Evolutionary conservation across 371 early-diverging fungal genomes (phyloP), one percentile per base, ranked within the genome.

Genomic region (Mucor ambiguus): DNA sequence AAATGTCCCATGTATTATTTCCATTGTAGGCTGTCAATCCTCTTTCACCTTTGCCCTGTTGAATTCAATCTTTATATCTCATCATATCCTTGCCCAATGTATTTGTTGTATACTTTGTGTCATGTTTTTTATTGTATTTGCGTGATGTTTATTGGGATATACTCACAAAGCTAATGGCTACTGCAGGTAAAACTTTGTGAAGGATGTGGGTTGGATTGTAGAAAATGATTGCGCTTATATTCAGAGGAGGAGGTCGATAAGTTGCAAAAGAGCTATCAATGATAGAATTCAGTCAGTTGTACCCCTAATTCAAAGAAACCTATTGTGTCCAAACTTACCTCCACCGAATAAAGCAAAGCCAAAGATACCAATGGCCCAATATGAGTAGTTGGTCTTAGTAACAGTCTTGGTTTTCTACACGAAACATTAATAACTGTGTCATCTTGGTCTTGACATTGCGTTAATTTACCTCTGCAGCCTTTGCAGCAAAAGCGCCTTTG

Each of bases 281-380:
- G n/a, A 33, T 1, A 26, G 2, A 37, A 37, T 12, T 14, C 37
- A 26, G 26, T 35, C 22, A 38, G 9, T 37, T n/a, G 8, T 7
- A 14, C 16, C 0, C 4, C n/a, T n/a, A 7, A 8, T 32, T n/a
- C 8, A 20, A 48, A 18, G 24, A 22, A 49, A 8, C 20, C 9
- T 2, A 44, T 44, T 8, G 5, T n/a, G 11, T 2, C 1, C 2
- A 4, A 22, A 63, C 4, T 73, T 67, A 73, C 73, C 63, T 26
- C 73, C 73, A 61, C 73, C 73, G 38, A 69, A 66, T 35, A 73
- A 57, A 11, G 70, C 67, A 63, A 73, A 73, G 4, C 18, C 26
- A 2, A 73, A n/a, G 10, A 73, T 2, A 30, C 43, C 67, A 46
- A 73, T 37, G 18, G 64, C 67, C 67, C 67, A 69, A 22, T 67